Percentiles rank a stretch among this genome's conserved stretches.
These are phyloP conservation scores for Hypoxylon rubiginosum DNA, from an alignment of 2,329 filamentous ascomycete species.

Conservation along the genomic window DNA sequence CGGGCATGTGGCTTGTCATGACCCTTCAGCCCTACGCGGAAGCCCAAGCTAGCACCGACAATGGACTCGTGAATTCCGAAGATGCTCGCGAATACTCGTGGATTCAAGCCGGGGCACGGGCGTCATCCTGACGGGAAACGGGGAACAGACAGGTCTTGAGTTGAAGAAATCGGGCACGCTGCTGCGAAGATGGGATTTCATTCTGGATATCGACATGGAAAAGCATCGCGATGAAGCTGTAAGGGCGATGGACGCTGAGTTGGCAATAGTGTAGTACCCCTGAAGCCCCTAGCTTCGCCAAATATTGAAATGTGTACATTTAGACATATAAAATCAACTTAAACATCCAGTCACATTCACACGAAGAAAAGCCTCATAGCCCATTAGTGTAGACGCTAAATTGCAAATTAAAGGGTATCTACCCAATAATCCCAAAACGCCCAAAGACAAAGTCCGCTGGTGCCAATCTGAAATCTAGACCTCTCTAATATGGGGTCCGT, in stretches of 20 bases:
- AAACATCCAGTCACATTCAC: too few species aligned
- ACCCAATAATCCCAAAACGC: too few species aligned
- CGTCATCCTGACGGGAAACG: neutral
- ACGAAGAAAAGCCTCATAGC: too few species aligned
- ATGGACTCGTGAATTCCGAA: slow-evolving; percentile 28
- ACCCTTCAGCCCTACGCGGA: slow-evolving; percentile 39
- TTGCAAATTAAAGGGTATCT: too few species aligned
- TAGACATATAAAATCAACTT: too few species aligned
- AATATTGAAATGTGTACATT: too few species aligned
- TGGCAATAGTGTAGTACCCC: too few species aligned
- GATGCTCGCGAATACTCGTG: slow-evolving; percentile 46
- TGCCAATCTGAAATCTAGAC: too few species aligned
- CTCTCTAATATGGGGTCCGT: too few species aligned
- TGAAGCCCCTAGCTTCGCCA: too few species aligned
- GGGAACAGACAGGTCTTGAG: neutral
- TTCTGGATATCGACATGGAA: slow-evolving; percentile 42
- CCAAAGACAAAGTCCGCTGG: too few species aligned
- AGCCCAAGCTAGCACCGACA: slow-evolving; percentile 39
- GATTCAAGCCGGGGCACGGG: slow-evolving; percentile 10
- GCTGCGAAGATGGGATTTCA: slow-evolving; percentile 41
- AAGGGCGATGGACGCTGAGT: slow-evolving; percentile 34
- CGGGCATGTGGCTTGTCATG: slow-evolving; percentile 43
- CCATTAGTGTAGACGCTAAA: too few species aligned
- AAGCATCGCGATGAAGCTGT: slow-evolving; percentile 40
- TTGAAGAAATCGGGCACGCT: neutral